Conservation (phyloP, 495 filamentous ascomycete species). For the Aspergillus heteromorphus region DNA sequence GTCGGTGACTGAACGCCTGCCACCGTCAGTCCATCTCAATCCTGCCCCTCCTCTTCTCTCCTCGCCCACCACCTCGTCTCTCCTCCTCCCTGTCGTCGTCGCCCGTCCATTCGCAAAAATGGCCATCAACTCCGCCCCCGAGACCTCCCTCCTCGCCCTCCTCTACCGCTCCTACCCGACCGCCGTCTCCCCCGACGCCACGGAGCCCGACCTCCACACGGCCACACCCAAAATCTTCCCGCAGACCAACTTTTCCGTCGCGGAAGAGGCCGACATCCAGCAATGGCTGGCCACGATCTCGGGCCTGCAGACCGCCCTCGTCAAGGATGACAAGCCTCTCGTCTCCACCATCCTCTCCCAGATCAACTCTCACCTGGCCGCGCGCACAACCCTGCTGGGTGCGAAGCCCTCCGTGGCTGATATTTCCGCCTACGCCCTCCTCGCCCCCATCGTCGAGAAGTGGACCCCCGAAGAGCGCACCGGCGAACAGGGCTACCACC, state of each 20-base stretch:
- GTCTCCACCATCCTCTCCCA: slow-evolving; percentile 54
- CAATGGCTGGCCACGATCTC: slow-evolving; percentile 77
- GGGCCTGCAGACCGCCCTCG: slow-evolving; percentile 55
- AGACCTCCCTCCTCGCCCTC: slow-evolving; percentile 48
- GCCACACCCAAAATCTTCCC: slow-evolving; percentile 59
- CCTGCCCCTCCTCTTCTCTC: slow-evolving; percentile 35
- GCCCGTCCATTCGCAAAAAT: slow-evolving; percentile 27
- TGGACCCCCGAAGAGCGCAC: slow-evolving; percentile 88
- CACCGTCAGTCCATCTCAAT: slow-evolving; percentile 17
- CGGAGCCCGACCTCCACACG: slow-evolving; percentile 45
- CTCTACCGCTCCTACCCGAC: slow-evolving; percentile 51
- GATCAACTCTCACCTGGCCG: slow-evolving; percentile 81
- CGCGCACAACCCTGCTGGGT: slow-evolving; percentile 83
- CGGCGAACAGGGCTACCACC: slow-evolving; percentile 81
- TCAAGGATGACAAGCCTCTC: slow-evolving; percentile 52
- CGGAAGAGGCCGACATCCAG: slow-evolving; percentile 78
- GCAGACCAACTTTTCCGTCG: slow-evolving; percentile 59
- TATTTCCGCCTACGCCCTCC: slow-evolving; percentile 73
- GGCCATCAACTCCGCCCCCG: slow-evolving; percentile 47
- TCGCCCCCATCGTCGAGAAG: slow-evolving; percentile 70
- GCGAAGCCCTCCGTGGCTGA: slow-evolving; percentile 89
- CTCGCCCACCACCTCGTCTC: slow-evolving; percentile 21
- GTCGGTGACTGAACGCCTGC: slow-evolving; percentile 2
- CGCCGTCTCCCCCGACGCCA: slow-evolving; percentile 42
- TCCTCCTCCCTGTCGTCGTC: slow-evolving; percentile 15